Percentiles rank a stretch among this genome's conserved stretches.
These are phyloP conservation scores for Plantago lanceolata DNA, from an alignment of 305 asterid genomes.

Conservation along the genomic window DNA sequence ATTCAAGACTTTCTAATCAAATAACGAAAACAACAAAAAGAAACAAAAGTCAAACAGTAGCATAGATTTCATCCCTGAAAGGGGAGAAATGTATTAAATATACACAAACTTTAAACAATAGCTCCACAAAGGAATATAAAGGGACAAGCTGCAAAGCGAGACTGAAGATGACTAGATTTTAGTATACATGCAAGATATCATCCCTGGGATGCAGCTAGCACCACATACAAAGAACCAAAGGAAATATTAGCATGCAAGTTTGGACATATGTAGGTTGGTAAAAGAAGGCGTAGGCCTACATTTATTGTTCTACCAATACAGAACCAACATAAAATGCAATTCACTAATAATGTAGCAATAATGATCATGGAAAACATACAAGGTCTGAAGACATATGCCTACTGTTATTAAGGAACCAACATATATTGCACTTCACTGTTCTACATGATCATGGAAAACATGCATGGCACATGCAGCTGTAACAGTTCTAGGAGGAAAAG, in stretches of 20 bases:
- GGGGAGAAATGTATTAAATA: neutral
- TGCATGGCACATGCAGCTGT: slow-evolving; percentile 2
- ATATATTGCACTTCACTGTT: neutral
- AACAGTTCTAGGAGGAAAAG: neutral
- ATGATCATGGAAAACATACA: neutral
- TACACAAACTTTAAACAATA: too few species aligned
- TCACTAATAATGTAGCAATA: neutral
- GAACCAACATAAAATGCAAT: neutral
- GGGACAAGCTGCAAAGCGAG: neutral
- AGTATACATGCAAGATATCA: too few species aligned
- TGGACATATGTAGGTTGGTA: slow-evolving; percentile 2
- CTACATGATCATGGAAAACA: neutral
- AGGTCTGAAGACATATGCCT: neutral
- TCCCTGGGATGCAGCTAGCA: too few species aligned
- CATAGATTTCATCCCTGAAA: neutral
- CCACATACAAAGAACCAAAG: slow-evolving; percentile 15
- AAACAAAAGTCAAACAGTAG: neutral
- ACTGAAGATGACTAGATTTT: neutral
- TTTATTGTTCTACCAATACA: neutral
- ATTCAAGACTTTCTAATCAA: neutral
- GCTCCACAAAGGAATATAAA: neutral
- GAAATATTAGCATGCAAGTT: slow-evolving; percentile 8
- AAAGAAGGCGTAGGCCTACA: neutral
- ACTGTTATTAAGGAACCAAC: neutral
- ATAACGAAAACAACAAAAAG: too few species aligned